Evolutionary conservation across 177 flowering plant species (phyloP).

Genomic region (Vitis hybrid): DNA sequence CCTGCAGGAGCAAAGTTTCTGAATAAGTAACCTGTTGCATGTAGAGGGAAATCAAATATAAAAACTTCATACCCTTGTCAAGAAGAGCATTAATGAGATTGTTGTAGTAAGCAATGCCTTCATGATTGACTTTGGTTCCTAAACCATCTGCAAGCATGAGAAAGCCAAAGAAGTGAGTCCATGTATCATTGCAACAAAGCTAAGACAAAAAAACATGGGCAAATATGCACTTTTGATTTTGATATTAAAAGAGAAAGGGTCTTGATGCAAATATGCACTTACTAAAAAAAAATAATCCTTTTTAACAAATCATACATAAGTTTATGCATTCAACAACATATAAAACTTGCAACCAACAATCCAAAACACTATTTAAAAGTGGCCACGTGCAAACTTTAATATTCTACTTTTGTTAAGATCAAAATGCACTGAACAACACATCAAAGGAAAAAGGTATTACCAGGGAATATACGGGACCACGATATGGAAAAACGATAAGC

Average conservation of each 20-base stretch:
- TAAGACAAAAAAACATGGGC: neutral
- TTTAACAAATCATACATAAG: no score
- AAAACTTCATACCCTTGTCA: conserved; percentile 52
- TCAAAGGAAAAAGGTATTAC: conserved; percentile 32
- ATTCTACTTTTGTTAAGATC: neutral
- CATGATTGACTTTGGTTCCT: conserved; percentile 72
- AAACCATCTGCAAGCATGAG: conserved; percentile 65
- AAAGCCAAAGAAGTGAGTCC: neutral
- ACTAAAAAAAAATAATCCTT: no score
- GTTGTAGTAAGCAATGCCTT: conserved; percentile 80
- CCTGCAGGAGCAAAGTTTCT: conserved; percentile 42
- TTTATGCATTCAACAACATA: no score
- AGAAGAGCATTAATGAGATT: conserved; percentile 77
- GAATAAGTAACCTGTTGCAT: conserved; percentile 1
- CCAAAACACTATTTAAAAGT: no score
- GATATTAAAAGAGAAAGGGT: no score
- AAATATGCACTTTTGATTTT: no score
- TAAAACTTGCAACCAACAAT: no score
- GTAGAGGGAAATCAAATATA: neutral
- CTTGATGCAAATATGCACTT: no score
- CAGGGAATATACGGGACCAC: conserved; percentile 92
- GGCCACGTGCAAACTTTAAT: no score
- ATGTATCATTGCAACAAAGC: neutral
- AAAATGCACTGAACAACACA: neutral
- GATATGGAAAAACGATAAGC: conserved; percentile 93